Evolutionary conservation across 257 asterid species (phyloP).

Genomic region (Orobanche coerulescens): DNA sequence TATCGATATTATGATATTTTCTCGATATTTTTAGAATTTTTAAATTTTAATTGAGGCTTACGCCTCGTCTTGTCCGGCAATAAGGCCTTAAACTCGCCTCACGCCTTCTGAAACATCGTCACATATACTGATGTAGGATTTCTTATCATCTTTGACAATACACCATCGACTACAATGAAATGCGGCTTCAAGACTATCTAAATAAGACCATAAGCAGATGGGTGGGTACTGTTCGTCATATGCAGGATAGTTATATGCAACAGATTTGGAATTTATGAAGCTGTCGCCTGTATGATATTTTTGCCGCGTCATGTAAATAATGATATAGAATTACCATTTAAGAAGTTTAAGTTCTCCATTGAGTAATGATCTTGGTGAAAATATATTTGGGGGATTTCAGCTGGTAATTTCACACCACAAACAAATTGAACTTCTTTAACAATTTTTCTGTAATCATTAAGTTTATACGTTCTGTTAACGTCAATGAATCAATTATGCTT

Average conservation of each 20-base stretch:
- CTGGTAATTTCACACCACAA: neutral
- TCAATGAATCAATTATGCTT: no score
- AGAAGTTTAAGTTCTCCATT: neutral
- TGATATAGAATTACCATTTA: neutral
- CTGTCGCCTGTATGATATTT: neutral
- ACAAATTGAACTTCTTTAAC: neutral
- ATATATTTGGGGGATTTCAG: neutral
- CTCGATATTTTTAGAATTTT: no score
- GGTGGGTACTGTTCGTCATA: neutral
- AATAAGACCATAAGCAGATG: neutral
- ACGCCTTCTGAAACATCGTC: no score
- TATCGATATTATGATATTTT: no score
- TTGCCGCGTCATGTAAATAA: neutral
- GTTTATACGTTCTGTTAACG: no score
- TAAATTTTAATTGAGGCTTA: no score
- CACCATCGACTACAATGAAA: neutral
- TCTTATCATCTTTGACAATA: neutral
- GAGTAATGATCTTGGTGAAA: neutral
- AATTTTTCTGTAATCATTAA: no score
- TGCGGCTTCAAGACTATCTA: neutral
- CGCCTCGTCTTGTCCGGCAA: no score
- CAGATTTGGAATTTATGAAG: neutral
- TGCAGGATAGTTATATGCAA: neutral
- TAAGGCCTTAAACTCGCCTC: no score
- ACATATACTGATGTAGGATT: constrained; percentile 1